Base-by-base conservation (phyloP, 2,329 filamentous ascomycete genomes). In the Neofusicoccum sp. region DNA sequence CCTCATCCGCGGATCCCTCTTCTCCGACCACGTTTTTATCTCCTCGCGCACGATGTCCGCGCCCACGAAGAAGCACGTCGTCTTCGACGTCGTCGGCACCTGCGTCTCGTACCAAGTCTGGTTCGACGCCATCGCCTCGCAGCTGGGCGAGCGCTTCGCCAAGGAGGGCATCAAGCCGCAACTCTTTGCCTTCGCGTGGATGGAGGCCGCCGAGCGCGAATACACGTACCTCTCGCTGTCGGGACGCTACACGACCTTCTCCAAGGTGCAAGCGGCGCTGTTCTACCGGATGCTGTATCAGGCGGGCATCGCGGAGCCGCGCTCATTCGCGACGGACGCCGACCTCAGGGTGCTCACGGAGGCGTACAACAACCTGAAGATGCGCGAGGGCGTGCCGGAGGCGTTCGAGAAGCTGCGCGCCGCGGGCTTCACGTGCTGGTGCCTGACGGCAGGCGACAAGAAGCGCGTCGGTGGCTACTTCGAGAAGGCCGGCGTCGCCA, bases 391-490 rank as follows among this genome's bases (percentile, higher is more conserved):
- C 0, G 69, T 73, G 1, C 72, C 69, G 26, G 77, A 80, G 60
- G 77, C 75, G 47, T 75, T 82, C 40, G 64, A 71, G 44, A 75
- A 71, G 24, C 67, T 85, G 43, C 69, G 79, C 3, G 72, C 71
- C 0, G 73, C 69, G 0, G 79, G 82, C 0, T 84, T 83, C 62
- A 80, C 78, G 0, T 76, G 84, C 4, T 85, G 82, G 82, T 79
- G 75, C 33, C 73, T 85, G 28, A 84, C 82, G 0, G 79, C 80
- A 0, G 83, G 79, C 1, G 82, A 85, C 65, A 67, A 73, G 2
- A 69, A 75, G 49, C 71, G 82, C 5, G 82, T 85, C 3, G 66
- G 72, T 6, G 82, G 80, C 0, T 86, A 85, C 63, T 84, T 86
- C 63, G 65, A 72, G n/a, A 70, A 73, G 0, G 79, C 71, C 0